Percentiles rank a stretch among this genome's conserved stretches.
Conservation (phyloP, 805 yeast genomes). For the Saccharomycopsis fodiens region DNA sequence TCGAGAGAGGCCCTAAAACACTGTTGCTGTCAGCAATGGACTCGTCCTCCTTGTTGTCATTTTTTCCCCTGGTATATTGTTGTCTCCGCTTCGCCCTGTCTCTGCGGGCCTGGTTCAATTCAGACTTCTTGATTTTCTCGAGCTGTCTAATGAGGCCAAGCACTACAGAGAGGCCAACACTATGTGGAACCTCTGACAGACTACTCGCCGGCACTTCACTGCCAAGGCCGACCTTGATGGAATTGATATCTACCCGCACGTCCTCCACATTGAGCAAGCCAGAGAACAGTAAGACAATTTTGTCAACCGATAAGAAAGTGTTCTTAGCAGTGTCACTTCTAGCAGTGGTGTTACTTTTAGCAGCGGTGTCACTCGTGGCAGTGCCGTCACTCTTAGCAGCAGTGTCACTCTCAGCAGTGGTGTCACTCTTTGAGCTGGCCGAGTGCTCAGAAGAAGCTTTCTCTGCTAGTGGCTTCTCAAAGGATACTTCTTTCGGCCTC, state of each 20-base stretch:
- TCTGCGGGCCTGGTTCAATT: not conserved
- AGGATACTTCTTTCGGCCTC: no score
- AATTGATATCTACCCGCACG: constrained; percentile 33
- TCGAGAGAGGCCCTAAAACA: constrained; percentile 27
- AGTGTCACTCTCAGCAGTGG: not conserved
- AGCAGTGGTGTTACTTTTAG: no score
- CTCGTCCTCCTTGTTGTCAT: not conserved
- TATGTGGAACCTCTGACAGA: no score
- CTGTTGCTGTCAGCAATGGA: not conserved
- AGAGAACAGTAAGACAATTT: constrained; percentile 8
- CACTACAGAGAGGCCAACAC: no score
- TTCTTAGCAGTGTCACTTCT: constrained; percentile 3
- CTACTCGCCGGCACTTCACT: no score
- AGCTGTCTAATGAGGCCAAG: constrained; percentile 9
- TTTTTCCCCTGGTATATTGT: constrained; percentile 3
- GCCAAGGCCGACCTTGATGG: constrained; percentile 34
- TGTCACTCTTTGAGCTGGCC: not conserved
- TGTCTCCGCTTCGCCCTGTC: constrained; percentile 1
- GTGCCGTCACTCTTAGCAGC: not conserved
- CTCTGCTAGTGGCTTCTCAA: no score
- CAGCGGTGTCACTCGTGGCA: not conserved
- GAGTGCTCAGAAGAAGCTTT: no score
- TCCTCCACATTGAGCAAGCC: constrained; percentile 27
- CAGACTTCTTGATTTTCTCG: constrained; percentile 8
- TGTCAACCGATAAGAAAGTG: constrained; percentile 6